Base-by-base conservation (phyloP, 768 basidiomycete species). In the Chiua virens region DNA sequence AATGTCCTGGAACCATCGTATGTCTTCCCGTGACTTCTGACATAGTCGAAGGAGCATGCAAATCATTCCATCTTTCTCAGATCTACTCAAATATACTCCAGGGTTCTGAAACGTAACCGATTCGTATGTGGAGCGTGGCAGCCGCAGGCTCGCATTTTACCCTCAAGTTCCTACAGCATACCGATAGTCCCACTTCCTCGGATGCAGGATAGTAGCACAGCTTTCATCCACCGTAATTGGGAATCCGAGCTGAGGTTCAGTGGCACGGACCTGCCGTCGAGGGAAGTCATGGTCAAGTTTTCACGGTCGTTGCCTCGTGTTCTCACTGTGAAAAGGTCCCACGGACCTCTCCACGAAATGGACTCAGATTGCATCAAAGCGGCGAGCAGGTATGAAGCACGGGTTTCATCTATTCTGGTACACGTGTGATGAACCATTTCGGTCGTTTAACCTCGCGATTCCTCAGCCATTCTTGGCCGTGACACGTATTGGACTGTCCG, bases 301-400 rank as follows among this genome's bases (percentile, higher is more conserved):
- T n/a, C n/a, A n/a, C n/a, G n/a, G 41, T 51, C 49, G n/a, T 21
- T 45, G 55, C 68, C 65, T 68, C 65, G 55, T 70, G 68, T 67
- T 67, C 25, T 27, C 53, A 27, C 44, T 63, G 44, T 58, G 49
- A 47, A 53, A 41, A 50, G 44, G 47, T 56, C 62, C 36, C 45
- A 65, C 50, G 62, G 53, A 42, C 38, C 35, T 30, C 44, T 37
- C 49, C 52, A 47, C 37, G 47, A 41, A 55, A 47, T 28, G 38
- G 36, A 40, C 28, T 53, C 47, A 44, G 49, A 56, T 56, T 56
- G 49, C 48, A 38, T 45, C 48, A 55, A 42, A 45, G 25, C 45
- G 47, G 50, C 41, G 47, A 51, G 52, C 45, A 55, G 49, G 50
- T 47, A 43, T 50, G 56, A 42, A 49, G 36, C 56, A 56, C 50